Base-by-base conservation (phyloP, 2,329 filamentous ascomycete genomes). In the Lecanoromycetidae sp. region DNA sequence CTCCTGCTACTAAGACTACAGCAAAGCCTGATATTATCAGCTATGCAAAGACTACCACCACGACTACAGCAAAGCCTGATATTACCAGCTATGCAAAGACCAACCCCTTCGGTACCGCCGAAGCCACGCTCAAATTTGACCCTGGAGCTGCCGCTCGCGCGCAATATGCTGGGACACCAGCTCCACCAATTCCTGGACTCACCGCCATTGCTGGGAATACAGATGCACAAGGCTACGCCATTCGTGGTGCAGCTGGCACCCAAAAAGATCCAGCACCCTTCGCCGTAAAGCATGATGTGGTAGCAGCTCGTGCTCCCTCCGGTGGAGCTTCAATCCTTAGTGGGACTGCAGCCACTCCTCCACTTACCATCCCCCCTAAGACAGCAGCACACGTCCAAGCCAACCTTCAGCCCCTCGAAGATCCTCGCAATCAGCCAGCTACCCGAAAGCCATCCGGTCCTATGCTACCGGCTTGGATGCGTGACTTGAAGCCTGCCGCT, bases 151-250 rank as follows among this genome's bases (percentile, higher is more conserved):
- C 45, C 15, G 38, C 22, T 8, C 38, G 45, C 13, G 20, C 29
- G 10, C 48, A 51, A 38, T 51, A 51, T 27, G 8, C 26, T 10
- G 5, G 23, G 10, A 32, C 13, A 9, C 9, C 29, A 32, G 10
- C 29, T 32, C 29, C 9, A 32, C 10, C 13, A 10, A 13, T 13
- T 10, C 13, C 17, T n/a, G 22, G 4, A 9, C 33, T 19, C 33
- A 5, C 17, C 33, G 33, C 8, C 33, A n/a, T 10, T 20, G 3
- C 12, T 36, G 13, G 33, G 22, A 20, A 36, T 19, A 36, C 6
- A 13, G n/a, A n/a, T n/a, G n/a, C n/a, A n/a, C n/a, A n/a, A n/a
- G n/a, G n/a, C n/a, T n/a, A n/a, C n/a, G n/a, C n/a, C n/a, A n/a
- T n/a, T n/a, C n/a, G n/a, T n/a, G n/a, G n/a, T n/a, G n/a, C n/a